These are phyloP conservation scores for Eucalyptus sideroxylon DNA, from an alignment of 345 rosid genomes.

Conservation along the genomic window DNA sequence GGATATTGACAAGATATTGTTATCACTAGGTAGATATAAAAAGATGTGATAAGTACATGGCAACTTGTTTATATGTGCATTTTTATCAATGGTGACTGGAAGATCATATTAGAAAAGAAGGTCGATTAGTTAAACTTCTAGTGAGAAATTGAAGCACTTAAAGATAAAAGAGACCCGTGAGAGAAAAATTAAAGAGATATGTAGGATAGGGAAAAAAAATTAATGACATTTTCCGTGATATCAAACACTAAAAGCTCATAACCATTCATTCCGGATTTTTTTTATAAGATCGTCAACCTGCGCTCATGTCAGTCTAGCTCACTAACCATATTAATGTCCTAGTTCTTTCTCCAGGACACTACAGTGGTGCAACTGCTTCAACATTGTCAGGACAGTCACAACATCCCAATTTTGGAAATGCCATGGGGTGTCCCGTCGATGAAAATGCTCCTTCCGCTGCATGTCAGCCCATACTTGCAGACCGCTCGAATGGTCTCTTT, in stretches of 20 bases:
- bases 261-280: no score
- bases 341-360: neutral
- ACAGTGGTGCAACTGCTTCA: neutral
- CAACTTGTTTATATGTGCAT: neutral
- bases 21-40: neutral
- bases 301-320: neutral
- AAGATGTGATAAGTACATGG: neutral
- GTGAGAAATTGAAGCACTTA: neutral
- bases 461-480: rapidly evolving
- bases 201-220: neutral
- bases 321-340: neutral
- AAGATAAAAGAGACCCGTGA: neutral
- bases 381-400: neutral
- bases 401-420: neutral
- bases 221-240: neutral
- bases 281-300: neutral
- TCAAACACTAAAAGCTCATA: neutral
- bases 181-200: no score
- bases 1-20: neutral
- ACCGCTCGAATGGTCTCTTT: neutral
- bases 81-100: neutral
- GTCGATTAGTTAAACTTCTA: neutral
- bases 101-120: neutral
- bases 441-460: neutral
- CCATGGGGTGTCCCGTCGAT: neutral